Percentiles rank a stretch among this genome's conserved stretches.
These are phyloP conservation scores for Ophiostoma piceae DNA, from an alignment of 2,329 filamentous ascomycete genomes.

Conservation along the genomic window DNA sequence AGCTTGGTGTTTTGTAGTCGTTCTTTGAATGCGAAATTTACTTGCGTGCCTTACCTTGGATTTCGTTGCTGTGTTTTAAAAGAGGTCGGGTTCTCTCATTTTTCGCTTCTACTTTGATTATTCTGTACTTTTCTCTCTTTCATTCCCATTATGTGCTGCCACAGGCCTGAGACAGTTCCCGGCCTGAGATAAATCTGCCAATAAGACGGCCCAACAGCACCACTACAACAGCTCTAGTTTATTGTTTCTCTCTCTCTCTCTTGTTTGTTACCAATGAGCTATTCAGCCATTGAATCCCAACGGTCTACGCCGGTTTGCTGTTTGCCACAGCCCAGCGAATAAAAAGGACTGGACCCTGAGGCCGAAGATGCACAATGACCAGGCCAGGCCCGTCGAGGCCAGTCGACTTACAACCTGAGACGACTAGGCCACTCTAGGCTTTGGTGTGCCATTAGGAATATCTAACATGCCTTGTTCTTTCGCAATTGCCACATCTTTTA, in stretches of 20 bases:
- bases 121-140: not conserved
- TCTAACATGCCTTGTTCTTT: too few relatives aligned
- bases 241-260: too few relatives aligned
- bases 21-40: too few relatives aligned
- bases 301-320: not conserved
- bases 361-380: not conserved
- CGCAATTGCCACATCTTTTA: too few relatives aligned
- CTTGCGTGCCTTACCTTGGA: too few relatives aligned
- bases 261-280: too few relatives aligned
- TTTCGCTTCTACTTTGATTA: not conserved
- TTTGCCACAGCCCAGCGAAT: not conserved
- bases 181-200: not conserved
- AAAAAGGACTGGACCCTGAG: not conserved
- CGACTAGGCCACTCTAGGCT: conserved; percentile 4
- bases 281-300: not conserved
- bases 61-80: not conserved
- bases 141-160: not conserved
- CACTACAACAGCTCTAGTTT: not conserved
- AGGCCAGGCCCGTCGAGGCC: not conserved
- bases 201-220: not conserved
- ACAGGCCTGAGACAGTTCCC: too few relatives aligned
- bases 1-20: not conserved
- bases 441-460: too few relatives aligned
- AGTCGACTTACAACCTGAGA: not conserved
- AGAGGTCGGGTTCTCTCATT: not conserved